Base-by-base conservation (phyloP, 2,329 filamentous ascomycete genomes). In the Fusarium haematococcum region DNA sequence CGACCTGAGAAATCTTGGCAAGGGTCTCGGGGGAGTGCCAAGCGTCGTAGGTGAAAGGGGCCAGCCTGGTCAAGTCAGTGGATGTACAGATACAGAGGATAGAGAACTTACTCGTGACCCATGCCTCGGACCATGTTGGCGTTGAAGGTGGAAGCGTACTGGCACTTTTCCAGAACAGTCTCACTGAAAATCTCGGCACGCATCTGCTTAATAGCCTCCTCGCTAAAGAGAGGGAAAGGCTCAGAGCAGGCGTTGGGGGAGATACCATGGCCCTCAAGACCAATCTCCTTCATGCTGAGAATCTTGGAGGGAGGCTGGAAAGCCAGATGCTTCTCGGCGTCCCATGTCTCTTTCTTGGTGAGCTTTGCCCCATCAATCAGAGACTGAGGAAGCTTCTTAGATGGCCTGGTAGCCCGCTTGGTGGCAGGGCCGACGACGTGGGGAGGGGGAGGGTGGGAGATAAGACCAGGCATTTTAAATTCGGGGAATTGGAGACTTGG, bases 1-100 rank as follows among this genome's bases (percentile, higher is more conserved):
- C 89, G 57, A 90, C 85, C 67, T 87, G 84, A 4, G 88, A 90
- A 62, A 91, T 83, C 73, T 87, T 86, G 10, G 83, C 81, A 4
- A 91, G 84, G 3, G 88, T 86, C 59, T 89, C 85, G 0, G 89
- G 87, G 56, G 86, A 85, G 65, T 86, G 88, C 90, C 90, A 92
- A 32, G 80, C 80, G 16, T 79, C 56, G 56, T 82, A 74, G 18
- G 80, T 79, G 65, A 83, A 83, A 0, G 78, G 77, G 2, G 80
- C 75, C 30, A 80, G 30, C 76, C 71, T 32, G 75, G 73, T 2
- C 74, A 75, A 79, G 61, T 71, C 80, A 41, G 25, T 73, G 75
- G 5, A 80, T 61, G 74, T 78, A 74, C 41, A 73, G 75, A n/a
- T 10, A 78, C 76, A 23, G 68, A 75, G 37, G 71, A 70, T 10